Evolutionary conservation across 148 eudicot species (phyloP), one percentile per base, ranked within the genome.

Genomic region (Mesembryanthemum crystallinum): DNA sequence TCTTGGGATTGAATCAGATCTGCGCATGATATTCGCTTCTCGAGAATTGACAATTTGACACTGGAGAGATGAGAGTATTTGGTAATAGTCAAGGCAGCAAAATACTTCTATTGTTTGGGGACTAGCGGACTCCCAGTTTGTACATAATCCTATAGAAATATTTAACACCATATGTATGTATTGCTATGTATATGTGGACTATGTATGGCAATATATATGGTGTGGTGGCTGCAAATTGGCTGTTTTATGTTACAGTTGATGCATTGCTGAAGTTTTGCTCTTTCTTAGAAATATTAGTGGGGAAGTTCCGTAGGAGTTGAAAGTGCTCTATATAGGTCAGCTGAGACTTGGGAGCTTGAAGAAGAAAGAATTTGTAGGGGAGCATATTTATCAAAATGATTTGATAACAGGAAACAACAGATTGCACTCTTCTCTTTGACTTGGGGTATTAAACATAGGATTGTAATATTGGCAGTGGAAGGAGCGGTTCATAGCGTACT

Each of bases 401-500:
- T 4, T 54, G 20, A 54, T 54, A 54, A 18, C 27, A n/a, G 27
- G 9, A 57, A 21, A 21, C n/a, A 57, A 27, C 27, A 58, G 68
- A 45, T 33, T 15, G 15, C 55, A 7, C 3, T 63, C 37, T 45
- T 32, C 32, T 25, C 32, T 13, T 45, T 5, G 21, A 28, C 28
- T 43, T 45, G 27, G 66, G 20, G 71, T 74, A 45, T 43, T 7
- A 64, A 29, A n/a, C 61, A 30, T 49, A 63, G 69, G 69, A 62
- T 74, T 21, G 24, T 9, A 24, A 74, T 17, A 42, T 5, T 74
- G 69, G 69, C 69, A 74, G 33, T 13, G 21, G n/a, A 63, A 43
- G 69, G 69, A 30, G 69, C 37, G 29, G 45, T 30, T 74, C 42
- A 14, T 21, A 63, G 69, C n/a, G 59, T 29, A 27, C 27, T 47